Evolutionary conservation across 768 basidiomycete species (phyloP), one percentile per base, ranked within the genome.

Genomic region (Lanmaoa rubissima): DNA sequence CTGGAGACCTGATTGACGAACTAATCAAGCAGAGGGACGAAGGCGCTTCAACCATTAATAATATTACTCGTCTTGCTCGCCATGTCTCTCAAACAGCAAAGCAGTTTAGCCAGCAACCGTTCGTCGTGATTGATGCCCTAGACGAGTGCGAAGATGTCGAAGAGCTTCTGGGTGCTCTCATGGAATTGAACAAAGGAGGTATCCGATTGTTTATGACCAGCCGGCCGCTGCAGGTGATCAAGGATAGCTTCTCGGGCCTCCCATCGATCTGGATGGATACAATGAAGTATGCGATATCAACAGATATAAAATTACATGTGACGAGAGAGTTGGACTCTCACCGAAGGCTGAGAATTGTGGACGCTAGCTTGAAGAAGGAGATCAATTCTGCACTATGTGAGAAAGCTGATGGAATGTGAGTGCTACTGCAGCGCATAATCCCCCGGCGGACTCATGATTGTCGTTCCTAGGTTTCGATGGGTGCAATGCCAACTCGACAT

Each of bases 101-200:
- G 14, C 11, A 5, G 11, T 40, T 55, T 19, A 14, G 3, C 10
- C 47, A n/a, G 3, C 54, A 17, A 5, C 65, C 61, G 0, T 17
- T 55, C 9, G 1, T 62, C 2, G 49, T 59, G 5, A 44, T 66
- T 1, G 64, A 66, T 21, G 65, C 56, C 0, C 39, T 66, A 1
- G 65, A 66, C 19, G 64, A 65, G 48, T 65, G 65, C 36, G 31
- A 41, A 19, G 53, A 61, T 5, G 3, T 62, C 7, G 44, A 57
- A 10, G n/a, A 26, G 0, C 49, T n/a, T 14, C 31, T 64, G 0
- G n/a, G 26, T 12, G 57, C 44, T 11, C 21, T 65, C 10, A 1
- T 4, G 0, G 41, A 38, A 9, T 16, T 61, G 53, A 32, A 43
- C 0, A 34, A 41, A 10, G 50, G 49, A 0, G 26, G 38, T 1